Evolutionary conservation across 2,329 filamentous ascomycete species (phyloP), one percentile per base, ranked within the genome.

Genomic region (Apiospora pterosperma): DNA sequence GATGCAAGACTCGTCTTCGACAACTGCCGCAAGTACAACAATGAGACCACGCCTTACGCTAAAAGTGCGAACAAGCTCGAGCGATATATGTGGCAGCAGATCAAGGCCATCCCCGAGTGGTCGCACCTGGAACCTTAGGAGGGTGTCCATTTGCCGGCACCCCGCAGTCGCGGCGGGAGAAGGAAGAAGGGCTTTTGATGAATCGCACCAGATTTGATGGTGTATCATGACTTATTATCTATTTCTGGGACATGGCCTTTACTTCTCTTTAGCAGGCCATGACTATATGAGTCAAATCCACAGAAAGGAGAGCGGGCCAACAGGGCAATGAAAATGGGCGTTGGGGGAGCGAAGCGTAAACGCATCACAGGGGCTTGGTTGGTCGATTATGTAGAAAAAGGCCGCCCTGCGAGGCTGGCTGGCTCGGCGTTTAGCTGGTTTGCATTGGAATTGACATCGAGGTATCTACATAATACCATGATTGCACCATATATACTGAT

Each of bases 21-120:
- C 76, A 99, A 99, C 77, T 99, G 96, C 77, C 89, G 94, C 69
- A 90, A 92, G 74, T 99, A 98, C 82, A 99, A 99, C 75, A 96
- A 95, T 71, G 95, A 97, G 80, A 96, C 84, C 52, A 99, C 95
- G 0, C 90, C 93, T 0, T 99, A 99, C 76, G 93, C 93, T 28
- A 99, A 99, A 81, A 93, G 91, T 64, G 96, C 96, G 44, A 97
- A 93, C 76, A 96, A 96, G 75, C 83, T 99, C 48, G 96, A 90
- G 75, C 96, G 96, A 78, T 97, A 89, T 75, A 96, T 98, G 94
- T 97, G 93, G 92, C 85, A 89, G 76, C 92, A 95, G 79, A 93
- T 97, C 77, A 90, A 92, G 75, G 91, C 91, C 70, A 92, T 97
- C 62, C 95, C 95, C 0, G 95, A 97, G 81, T 98, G 95, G 95